Evolutionary conservation across 2,329 filamentous ascomycete genomes (phyloP).

Genomic region (Orbilia blumenaviensis): DNA sequence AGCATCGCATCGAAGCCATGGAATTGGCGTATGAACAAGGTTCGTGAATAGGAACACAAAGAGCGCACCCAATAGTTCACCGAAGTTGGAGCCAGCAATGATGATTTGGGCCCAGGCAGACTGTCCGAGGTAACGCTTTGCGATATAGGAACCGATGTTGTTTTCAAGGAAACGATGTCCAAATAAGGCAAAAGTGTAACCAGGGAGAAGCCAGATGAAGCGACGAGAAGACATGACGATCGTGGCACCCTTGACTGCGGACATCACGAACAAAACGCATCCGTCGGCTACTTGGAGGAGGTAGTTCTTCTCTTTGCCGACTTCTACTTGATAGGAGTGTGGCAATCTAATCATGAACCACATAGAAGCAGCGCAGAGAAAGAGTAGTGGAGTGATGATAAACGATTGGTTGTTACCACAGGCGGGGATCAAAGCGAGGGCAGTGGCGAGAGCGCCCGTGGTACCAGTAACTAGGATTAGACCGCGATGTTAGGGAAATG

Average conservation of each 20-base stretch:
- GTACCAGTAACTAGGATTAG: slow-evolving; percentile 66
- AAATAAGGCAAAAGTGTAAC: slow-evolving; percentile 65
- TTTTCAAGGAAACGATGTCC: slow-evolving; percentile 67
- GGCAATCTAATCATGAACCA: slow-evolving; percentile 65
- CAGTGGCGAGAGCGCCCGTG: slow-evolving; percentile 64
- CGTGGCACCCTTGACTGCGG: slow-evolving; percentile 63
- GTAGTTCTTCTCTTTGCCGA: slow-evolving; percentile 39
- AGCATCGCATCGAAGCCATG: slow-evolving; percentile 65
- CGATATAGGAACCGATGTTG: slow-evolving; percentile 64
- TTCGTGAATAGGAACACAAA: slow-evolving; percentile 66
- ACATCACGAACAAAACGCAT: slow-evolving; percentile 64
- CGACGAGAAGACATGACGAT: slow-evolving; percentile 65
- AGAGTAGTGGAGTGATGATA: slow-evolving; percentile 66
- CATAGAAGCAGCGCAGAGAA: slow-evolving; percentile 61
- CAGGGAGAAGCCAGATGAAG: slow-evolving; percentile 66
- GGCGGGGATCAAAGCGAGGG: slow-evolving; percentile 65
- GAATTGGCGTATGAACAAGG: slow-evolving; percentile 65
- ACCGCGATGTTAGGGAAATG: slow-evolving; percentile 59
- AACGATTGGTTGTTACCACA: slow-evolving; percentile 67
- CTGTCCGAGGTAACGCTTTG: slow-evolving; percentile 64
- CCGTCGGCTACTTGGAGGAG: slow-evolving; percentile 55
- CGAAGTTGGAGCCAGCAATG: slow-evolving; percentile 66
- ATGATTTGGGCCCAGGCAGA: slow-evolving; percentile 66
- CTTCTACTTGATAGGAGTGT: slow-evolving; percentile 58
- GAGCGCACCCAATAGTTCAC: slow-evolving; percentile 65